Evolutionary conservation across 192 early-diverging fungal genomes (phyloP).

Genomic region (Linnemannia elongata): DNA sequence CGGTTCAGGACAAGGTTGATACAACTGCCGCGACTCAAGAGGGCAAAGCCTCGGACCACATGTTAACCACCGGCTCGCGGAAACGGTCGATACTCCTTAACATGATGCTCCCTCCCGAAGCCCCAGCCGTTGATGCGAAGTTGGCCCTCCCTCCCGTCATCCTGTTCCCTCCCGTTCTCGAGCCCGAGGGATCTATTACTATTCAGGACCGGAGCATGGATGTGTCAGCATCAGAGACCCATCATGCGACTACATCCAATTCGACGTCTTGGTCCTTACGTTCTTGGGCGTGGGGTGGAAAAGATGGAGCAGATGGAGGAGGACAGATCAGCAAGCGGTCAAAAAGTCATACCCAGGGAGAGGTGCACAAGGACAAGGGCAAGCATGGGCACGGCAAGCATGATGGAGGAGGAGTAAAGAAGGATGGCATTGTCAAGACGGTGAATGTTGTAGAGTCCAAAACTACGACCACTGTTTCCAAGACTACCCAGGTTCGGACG

Average conservation of each 20-base stretch:
- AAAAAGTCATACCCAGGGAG: background rate
- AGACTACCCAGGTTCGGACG: constrained; percentile 16
- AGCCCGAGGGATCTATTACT: background rate
- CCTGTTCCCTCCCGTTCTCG: constrained; percentile 19
- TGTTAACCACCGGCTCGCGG: constrained; percentile 19
- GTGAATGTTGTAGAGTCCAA: constrained; percentile 1
- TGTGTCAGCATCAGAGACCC: background rate
- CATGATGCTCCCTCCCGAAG: constrained; percentile 47
- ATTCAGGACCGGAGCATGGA: constrained; percentile 6
- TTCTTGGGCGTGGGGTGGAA: constrained; percentile 11
- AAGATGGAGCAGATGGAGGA: background rate
- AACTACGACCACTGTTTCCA: constrained; percentile 18
- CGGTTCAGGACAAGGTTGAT: background rate
- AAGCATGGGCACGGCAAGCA: background rate
- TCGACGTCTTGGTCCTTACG: constrained; percentile 32
- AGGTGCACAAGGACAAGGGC: background rate
- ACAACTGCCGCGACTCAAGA: background rate
- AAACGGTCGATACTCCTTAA: constrained; percentile 50
- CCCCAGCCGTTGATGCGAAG: constrained; percentile 25
- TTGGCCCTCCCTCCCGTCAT: constrained; percentile 22
- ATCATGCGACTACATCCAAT: background rate
- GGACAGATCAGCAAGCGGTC: constrained; percentile 17
- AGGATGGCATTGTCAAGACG: constrained; percentile 6
- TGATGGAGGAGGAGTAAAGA: background rate
- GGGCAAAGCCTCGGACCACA: constrained; percentile 22